Percentiles rank a stretch among this genome's conserved stretches.
Evolutionary conservation across 2,329 filamentous ascomycete genomes (phyloP).

Genomic region (Clarireedia hainanense): DNA sequence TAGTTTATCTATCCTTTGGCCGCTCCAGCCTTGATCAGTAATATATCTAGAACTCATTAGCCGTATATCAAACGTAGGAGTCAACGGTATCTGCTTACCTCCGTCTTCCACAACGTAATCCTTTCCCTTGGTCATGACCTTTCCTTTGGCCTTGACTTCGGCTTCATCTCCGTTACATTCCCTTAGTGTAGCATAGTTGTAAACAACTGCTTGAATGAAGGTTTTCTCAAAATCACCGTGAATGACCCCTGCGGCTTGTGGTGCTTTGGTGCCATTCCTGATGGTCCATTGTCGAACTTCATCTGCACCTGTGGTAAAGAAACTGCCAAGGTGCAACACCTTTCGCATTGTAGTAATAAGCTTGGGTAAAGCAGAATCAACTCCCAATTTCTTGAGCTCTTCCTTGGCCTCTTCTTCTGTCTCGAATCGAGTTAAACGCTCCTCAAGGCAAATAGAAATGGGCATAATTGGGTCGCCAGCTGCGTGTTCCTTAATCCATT

Average conservation of each 20-base stretch:
- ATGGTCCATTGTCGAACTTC: constrained; percentile 99
- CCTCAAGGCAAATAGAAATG: constrained; percentile 87
- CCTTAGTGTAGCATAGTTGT: constrained; percentile 75
- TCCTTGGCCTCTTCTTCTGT: constrained; percentile 69
- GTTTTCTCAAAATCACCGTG: constrained; percentile 99
- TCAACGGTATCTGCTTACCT: constrained; percentile 36
- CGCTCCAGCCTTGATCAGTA: constrained; percentile 27
- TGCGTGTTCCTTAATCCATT: constrained; percentile 92
- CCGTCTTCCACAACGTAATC: constrained; percentile 87
- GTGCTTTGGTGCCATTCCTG: constrained; percentile 92
- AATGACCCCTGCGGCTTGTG: constrained; percentile 93
- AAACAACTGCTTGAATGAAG: constrained; percentile 93
- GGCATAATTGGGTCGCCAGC: constrained; percentile 85
- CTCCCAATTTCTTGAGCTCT: constrained; percentile 82
- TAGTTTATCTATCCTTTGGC: constrained; percentile 25
- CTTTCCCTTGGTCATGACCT: constrained; percentile 98
- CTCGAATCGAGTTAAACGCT: constrained; percentile 76
- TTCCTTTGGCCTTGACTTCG: constrained; percentile 85
- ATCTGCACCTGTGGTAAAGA: constrained; percentile 94
- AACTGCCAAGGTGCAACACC: constrained; percentile 79
- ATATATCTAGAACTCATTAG: constrained; percentile 15
- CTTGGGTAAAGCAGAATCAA: constrained; percentile 87
- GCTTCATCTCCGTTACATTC: constrained; percentile 77
- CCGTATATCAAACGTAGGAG: background rate
- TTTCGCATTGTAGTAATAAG: constrained; percentile 90